Conservation (phyloP, 106 monocot species). For the Posidonia australis region DNA sequence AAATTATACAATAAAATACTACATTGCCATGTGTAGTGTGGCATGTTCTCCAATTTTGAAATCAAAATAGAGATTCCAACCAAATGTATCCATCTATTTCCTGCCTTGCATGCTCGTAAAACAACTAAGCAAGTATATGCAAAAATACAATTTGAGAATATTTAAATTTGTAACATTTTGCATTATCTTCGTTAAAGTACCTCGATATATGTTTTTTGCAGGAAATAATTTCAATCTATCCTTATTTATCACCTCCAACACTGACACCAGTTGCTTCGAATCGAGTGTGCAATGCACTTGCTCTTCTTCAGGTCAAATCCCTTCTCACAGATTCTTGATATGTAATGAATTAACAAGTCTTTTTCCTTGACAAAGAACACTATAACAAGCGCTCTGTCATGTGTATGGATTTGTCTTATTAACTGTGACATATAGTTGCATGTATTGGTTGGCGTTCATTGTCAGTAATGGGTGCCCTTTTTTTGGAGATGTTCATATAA, state of each 20-base stretch:
- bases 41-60: too few species aligned
- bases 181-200: neutral
- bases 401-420: too few species aligned
- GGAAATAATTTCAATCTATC: conserved; percentile 97
- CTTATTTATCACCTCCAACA: conserved; percentile 88
- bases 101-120: too few species aligned
- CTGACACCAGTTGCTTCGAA: conserved; percentile 91
- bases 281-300: conserved; percentile 99
- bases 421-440: too few species aligned
- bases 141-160: neutral
- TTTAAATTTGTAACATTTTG: neutral
- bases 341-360: neutral
- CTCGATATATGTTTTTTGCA: conserved; percentile 19
- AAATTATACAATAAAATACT: too few species aligned
- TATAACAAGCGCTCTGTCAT: neutral
- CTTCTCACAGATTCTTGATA: neutral
- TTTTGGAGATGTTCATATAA: too few species aligned
- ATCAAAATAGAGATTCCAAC: too few species aligned
- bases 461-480: too few species aligned
- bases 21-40: too few species aligned
- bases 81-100: too few species aligned
- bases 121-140: too few species aligned
- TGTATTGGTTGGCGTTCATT: too few species aligned
- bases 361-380: neutral
- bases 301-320: conserved; percentile 81